Percentiles rank a stretch among this genome's conserved stretches.
These are phyloP conservation scores for Copromyces sp. DNA, from an alignment of 495 filamentous ascomycete species.

Conservation along the genomic window DNA sequence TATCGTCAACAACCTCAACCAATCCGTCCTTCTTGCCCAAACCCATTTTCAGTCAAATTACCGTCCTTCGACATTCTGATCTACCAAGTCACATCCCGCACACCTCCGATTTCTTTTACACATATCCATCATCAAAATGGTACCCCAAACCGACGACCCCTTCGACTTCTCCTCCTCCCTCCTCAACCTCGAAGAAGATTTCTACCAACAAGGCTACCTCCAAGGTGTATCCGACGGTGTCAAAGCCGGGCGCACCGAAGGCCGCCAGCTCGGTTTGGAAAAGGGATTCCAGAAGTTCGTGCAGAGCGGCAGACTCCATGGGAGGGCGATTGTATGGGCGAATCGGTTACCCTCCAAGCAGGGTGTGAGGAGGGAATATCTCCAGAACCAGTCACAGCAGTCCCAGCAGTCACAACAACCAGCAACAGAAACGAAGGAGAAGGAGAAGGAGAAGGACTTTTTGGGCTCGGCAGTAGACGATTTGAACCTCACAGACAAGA, in stretches of 20 bases:
- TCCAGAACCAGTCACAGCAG: not conserved
- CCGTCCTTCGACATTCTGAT: too few relatives aligned
- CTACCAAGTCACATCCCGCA: too few relatives aligned
- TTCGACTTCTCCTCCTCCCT: conserved; percentile 52
- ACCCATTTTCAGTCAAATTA: too few relatives aligned
- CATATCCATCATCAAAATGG: too few relatives aligned
- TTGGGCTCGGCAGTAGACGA: not conserved
- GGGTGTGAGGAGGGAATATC: not conserved
- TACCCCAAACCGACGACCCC: conserved; percentile 27
- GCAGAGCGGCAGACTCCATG: conserved; percentile 69
- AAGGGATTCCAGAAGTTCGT: conserved; percentile 89
- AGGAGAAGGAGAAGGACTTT: not conserved
- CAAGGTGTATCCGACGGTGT: conserved; percentile 68
- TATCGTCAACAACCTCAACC: not conserved
- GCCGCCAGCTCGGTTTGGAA: conserved; percentile 78
- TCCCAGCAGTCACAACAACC: conserved; percentile 14
- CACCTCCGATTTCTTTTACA: too few relatives aligned
- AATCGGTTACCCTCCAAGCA: conserved; percentile 20
- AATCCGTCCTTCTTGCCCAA: too few relatives aligned
- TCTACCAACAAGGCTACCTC: conserved; percentile 75
- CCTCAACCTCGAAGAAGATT: conserved; percentile 69
- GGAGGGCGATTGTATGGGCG: conserved; percentile 75
- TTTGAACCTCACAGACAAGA: not conserved
- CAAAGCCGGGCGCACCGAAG: conserved; percentile 75
- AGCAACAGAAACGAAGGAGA: not conserved